Conservation (phyloP, 1,284 basidiomycete species). For the Kwoniella shivajii region DNA sequence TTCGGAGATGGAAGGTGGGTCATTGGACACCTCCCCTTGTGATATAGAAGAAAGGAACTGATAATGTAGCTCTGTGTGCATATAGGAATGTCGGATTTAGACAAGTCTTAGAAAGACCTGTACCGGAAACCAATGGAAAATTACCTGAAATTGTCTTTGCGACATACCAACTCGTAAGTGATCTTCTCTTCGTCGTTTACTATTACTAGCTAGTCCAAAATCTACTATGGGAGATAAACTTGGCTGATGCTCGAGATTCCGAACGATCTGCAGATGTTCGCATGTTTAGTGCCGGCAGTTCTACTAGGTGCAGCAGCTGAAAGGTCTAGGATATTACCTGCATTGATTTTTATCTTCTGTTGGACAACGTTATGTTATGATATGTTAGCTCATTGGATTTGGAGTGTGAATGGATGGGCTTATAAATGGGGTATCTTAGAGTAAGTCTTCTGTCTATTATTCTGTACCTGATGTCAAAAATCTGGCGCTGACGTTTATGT, state of each 20-base stretch:
- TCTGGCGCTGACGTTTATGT: slow-evolving; percentile 2
- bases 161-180: slow-evolving; percentile 71
- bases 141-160: slow-evolving; percentile 65
- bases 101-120: slow-evolving; percentile 72
- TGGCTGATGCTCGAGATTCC: neutral
- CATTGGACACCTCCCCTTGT: neutral
- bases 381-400: slow-evolving; percentile 75
- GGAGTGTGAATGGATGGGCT: slow-evolving; percentile 80
- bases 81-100: slow-evolving; percentile 58
- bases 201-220: too few species aligned
- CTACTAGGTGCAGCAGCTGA: slow-evolving; percentile 72
- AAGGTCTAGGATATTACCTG: slow-evolving; percentile 80
- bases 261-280: slow-evolving; percentile 38
- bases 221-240: neutral
- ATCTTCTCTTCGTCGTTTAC: slow-evolving; percentile 55
- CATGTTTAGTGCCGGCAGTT: slow-evolving; percentile 59
- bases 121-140: slow-evolving; percentile 64
- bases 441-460: slow-evolving; percentile 50
- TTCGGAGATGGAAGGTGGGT: slow-evolving; percentile 63
- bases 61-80: neutral
- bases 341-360: slow-evolving; percentile 81
- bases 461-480: neutral
- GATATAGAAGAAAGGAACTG: neutral
- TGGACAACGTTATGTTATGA: slow-evolving; percentile 71
- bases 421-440: slow-evolving; percentile 88